Percentiles rank a stretch among this genome's conserved stretches.
Evolutionary conservation across 192 early-diverging fungal species (phyloP).

Genomic region (Podila minutissima): DNA sequence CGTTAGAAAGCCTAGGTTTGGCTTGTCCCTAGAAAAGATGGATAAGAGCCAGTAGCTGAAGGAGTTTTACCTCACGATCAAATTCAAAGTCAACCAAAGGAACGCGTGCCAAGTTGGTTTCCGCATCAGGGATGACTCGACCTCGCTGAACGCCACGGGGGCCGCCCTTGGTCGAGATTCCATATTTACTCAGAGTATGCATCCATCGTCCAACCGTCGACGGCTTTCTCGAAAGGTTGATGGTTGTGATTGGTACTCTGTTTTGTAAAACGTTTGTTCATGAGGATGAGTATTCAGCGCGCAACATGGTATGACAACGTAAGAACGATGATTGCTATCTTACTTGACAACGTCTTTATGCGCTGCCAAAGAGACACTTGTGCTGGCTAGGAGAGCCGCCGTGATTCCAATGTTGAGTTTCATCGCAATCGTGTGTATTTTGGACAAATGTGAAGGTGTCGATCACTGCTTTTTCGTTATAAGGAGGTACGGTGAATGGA

Average conservation of each 20-base stretch:
- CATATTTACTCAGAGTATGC: conserved; percentile 27
- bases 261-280: not conserved
- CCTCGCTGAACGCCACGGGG: conserved; percentile 17
- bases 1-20: not conserved
- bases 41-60: not conserved
- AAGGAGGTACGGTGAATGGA: not conserved
- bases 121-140: not conserved
- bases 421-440: not conserved
- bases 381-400: conserved; percentile 6
- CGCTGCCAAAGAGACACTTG: not conserved
- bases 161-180: not conserved
- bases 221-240: not conserved
- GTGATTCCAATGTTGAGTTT: conserved; percentile 22
- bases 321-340: not conserved
- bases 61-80: conserved; percentile 19
- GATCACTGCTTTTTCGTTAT: not conserved
- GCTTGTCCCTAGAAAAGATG: too few species aligned
- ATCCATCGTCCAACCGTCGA: conserved; percentile 25
- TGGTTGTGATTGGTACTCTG: conserved; percentile 18
- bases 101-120: conserved; percentile 5
- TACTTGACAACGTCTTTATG: conserved; percentile 24
- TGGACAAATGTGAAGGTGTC: not conserved
- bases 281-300: too few species aligned
- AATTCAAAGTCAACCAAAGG: conserved; percentile 23
- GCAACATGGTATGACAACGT: too few species aligned